Evolutionary conservation across 1,284 basidiomycete species (phyloP).

Genomic region (Pulveroboletus sp.): DNA sequence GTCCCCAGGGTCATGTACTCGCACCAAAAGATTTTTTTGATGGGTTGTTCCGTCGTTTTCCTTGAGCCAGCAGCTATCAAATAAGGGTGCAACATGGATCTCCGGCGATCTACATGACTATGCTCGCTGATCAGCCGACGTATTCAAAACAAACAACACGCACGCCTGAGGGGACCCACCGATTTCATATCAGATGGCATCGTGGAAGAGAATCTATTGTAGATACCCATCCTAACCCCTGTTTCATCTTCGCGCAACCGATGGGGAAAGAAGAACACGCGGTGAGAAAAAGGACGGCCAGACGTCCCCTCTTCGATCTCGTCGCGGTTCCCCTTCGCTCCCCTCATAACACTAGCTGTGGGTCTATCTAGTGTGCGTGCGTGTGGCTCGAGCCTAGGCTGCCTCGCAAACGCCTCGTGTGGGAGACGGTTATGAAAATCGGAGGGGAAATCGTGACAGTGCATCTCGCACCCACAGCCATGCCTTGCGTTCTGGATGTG

Average conservation of each 20-base stretch:
- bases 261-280: constrained; percentile 16
- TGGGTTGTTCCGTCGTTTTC: background rate
- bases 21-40: background rate
- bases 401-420: constrained; percentile 30
- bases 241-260: constrained; percentile 27
- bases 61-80: too few relatives aligned
- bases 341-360: background rate
- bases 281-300: background rate
- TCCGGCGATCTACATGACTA: constrained; percentile 13
- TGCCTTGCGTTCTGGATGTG: constrained; percentile 8
- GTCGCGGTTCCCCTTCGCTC: background rate
- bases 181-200: constrained; percentile 26
- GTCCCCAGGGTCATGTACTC: too few relatives aligned
- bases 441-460: background rate
- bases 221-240: constrained; percentile 7
- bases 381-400: constrained; percentile 8
- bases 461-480: background rate
- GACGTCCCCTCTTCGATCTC: background rate
- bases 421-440: constrained; percentile 4
- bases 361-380: too few relatives aligned
- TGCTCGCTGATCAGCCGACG: constrained; percentile 16
- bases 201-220: constrained; percentile 9
- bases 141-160: background rate
- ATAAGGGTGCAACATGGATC: background rate
- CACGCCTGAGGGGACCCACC: background rate